phyloP scores from a whole-genome alignment of 2,329 filamentous ascomycete species.

The Zasmidium angulare region DNA sequence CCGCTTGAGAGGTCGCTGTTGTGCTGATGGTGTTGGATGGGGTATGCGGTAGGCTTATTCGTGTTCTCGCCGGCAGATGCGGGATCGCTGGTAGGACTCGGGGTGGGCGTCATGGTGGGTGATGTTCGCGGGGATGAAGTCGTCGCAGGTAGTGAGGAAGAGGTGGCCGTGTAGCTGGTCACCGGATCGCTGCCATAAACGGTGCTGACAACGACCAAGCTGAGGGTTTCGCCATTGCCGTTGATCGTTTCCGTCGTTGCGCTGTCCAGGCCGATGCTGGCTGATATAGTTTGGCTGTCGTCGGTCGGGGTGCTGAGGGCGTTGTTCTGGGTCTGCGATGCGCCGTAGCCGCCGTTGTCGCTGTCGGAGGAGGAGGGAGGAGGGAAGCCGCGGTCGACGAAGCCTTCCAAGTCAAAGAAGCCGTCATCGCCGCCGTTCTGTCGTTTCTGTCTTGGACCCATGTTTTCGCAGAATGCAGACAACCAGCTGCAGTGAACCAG shows the following conservation, averaged over 20 bases:
- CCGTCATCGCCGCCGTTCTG: neutral
- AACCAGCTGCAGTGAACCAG: neutral
- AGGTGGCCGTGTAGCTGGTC: neutral
- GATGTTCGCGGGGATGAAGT: neutral
- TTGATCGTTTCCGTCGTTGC: neutral
- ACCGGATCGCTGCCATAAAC: neutral
- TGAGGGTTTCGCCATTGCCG: neutral
- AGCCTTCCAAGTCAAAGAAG: neutral
- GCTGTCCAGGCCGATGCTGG: neutral
- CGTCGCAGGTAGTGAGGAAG: neutral
- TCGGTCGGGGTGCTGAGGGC: neutral
- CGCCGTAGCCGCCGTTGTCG: neutral
- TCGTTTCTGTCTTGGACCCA: neutral
- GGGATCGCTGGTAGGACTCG: neutral
- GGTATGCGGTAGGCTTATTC: neutral
- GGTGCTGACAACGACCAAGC: neutral
- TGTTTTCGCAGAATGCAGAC: neutral
- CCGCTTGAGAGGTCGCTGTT: slow-evolving; percentile 22
- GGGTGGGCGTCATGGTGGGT: neutral
- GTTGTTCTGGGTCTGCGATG: neutral
- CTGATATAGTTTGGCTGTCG: neutral
- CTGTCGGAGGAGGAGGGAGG: neutral
- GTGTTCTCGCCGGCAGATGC: neutral
- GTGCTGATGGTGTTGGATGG: slow-evolving; percentile 5
- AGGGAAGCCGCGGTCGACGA: neutral